Percentiles rank a stretch among this genome's conserved stretches.
phyloP scores from a whole-genome alignment of 495 filamentous ascomycete genomes.

The Podospora sp. region DNA sequence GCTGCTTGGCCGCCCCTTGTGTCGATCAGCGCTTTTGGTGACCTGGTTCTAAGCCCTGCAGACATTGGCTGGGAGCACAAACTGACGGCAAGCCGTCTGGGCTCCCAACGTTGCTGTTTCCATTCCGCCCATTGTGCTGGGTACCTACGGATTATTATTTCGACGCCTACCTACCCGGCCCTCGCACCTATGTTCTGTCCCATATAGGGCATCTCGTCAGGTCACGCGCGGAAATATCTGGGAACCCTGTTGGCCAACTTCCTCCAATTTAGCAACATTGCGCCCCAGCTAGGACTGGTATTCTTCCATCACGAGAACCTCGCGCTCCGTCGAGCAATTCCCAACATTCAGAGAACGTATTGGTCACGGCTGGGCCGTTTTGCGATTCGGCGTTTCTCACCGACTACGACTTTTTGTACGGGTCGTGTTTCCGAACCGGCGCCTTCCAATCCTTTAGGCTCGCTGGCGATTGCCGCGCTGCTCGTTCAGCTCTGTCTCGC shows the following conservation, averaged over 20 bases:
- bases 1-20: not conserved
- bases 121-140: not conserved
- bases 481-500: not conserved
- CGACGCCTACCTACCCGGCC: no score
- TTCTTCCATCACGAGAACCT: not conserved
- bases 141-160: not conserved
- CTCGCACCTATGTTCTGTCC: not conserved
- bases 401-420: not conserved
- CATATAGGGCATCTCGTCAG: not conserved
- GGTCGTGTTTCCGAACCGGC: no score
- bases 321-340: not conserved
- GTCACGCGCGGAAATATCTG: not conserved
- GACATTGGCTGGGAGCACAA: constrained; percentile 6
- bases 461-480: not conserved
- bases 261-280: not conserved
- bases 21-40: constrained; percentile 9
- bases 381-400: not conserved
- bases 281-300: not conserved
- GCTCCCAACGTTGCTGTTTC: not conserved
- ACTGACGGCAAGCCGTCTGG: not conserved
- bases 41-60: constrained; percentile 13
- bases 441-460: not conserved
- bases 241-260: not conserved
- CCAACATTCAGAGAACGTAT: not conserved
- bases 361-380: not conserved